Base-by-base conservation (phyloP, 1,284 basidiomycete genomes). In the Volvariella volvacea region DNA sequence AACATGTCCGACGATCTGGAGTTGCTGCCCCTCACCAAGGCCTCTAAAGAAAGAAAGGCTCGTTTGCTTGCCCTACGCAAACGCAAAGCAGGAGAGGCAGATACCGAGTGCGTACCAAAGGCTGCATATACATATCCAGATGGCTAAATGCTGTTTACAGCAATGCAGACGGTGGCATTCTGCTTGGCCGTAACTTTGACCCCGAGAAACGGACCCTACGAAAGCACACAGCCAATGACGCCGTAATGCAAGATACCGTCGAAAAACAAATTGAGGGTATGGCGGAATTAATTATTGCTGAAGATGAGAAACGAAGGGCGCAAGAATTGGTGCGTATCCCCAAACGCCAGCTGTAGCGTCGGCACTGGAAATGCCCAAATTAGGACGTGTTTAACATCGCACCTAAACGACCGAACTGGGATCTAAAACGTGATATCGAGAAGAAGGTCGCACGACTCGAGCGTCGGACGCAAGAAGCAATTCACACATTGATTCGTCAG, bases 371-470 rank as follows among this genome's bases (percentile, higher is more conserved):
- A 7, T 43, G 25, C 25, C 20, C 25, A 20, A 40, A 40, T 44
- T 40, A 96, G 92, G 92, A 98, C 58, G 73, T 98, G 20, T 88
- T 92, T 61, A 98, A 96, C 60, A 97, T 99, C 52, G 94, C 94
- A 20, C 95, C 95, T 1, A 95, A 94, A 72, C 77, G 92, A 41
- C 82, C 88, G 8, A 98, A 98, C 63, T 98, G 95, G 94, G 95
- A 98, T 64, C 70, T 99, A 52, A 97, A 95, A 63, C 81, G 94
- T 39, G 92, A 97, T 58, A 83, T 94, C 66, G 88, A 92, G 46
- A 91, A 88, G 66, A 89, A 94, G 57, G 72, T 95, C 43, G 75
- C 80, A 9, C 94, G 85, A 60, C 70, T 98, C n/a, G 91, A 96
- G 58, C 73, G 89, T 50, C 82, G 82, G 62, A 96, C 92, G 1